Conservation (phyloP, 768 basidiomycete genomes). For the Tubosaeta sp. region DNA sequence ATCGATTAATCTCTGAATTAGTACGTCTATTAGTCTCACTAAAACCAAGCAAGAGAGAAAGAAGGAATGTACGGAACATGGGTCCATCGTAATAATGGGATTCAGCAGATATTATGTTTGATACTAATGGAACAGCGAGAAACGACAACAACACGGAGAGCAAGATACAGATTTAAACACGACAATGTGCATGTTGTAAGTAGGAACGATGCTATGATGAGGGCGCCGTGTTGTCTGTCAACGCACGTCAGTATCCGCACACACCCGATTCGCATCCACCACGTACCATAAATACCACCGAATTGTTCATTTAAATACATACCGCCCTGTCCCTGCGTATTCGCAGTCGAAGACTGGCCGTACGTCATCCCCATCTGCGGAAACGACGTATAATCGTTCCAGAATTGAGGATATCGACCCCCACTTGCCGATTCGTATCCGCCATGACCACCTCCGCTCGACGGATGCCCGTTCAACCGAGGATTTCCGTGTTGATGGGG, state of each 20-base stretch:
- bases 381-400: constrained; percentile 53
- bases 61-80: background rate
- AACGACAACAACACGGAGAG: background rate
- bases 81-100: background rate
- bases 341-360: constrained; percentile 11
- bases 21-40: background rate
- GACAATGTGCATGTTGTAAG: background rate
- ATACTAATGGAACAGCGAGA: background rate
- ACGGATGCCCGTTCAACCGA: constrained; percentile 15
- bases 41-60: background rate
- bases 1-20: background rate
- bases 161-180: background rate
- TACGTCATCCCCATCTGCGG: constrained; percentile 45
- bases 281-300: constrained; percentile 27
- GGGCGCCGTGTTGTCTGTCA: constrained; percentile 10
- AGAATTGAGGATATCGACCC: constrained; percentile 47
- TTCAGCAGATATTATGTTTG: background rate
- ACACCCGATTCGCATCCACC: background rate
- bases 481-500: constrained; percentile 16
- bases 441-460: constrained; percentile 7
- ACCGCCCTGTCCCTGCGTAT: constrained; percentile 16
- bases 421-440: constrained; percentile 21
- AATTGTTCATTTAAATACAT: constrained; percentile 23
- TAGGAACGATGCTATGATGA: background rate
- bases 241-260: background rate